These are phyloP conservation scores for Hymenoscyphus salicellus DNA, from an alignment of 2,329 filamentous ascomycete genomes.

Conservation along the genomic window DNA sequence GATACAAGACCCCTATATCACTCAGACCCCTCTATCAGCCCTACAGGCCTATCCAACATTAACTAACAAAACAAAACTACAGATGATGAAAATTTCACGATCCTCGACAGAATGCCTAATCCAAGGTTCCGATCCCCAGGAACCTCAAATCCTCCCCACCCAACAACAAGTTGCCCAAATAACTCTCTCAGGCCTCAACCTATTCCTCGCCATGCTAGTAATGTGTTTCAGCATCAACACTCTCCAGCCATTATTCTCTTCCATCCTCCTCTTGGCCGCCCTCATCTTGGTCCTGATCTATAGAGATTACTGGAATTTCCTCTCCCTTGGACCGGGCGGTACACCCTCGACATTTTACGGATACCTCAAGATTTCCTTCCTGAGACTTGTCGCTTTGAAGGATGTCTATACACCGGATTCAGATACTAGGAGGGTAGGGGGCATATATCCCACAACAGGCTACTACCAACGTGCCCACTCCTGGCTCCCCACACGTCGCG, in stretches of 20 bases:
- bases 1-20: conserved; percentile 58
- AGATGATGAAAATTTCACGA: conserved; percentile 20
- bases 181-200: conserved; percentile 31
- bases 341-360: conserved; percentile 71
- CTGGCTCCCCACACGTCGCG: conserved; percentile 58
- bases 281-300: conserved; percentile 51
- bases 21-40: conserved; percentile 48
- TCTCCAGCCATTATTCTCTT: conserved; percentile 46
- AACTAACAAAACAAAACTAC: conserved; percentile 5
- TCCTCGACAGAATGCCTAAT: conserved; percentile 20
- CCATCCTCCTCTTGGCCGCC: conserved; percentile 49
- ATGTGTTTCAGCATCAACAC: conserved; percentile 54
- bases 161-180: conserved; percentile 32
- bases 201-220: conserved; percentile 48
- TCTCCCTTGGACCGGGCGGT: conserved; percentile 75
- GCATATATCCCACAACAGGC: conserved; percentile 52
- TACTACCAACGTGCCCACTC: conserved; percentile 48
- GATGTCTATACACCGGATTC: conserved; percentile 64
- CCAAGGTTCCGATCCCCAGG: conserved; percentile 21
- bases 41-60: conserved; percentile 45
- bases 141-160: conserved; percentile 23
- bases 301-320: conserved; percentile 72
- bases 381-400: conserved; percentile 68
- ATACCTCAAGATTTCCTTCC: conserved; percentile 70
- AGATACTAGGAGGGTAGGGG: conserved; percentile 41